Conservation (phyloP, 2,329 filamentous ascomycete species). For the Verticillium isaacii region DNA sequence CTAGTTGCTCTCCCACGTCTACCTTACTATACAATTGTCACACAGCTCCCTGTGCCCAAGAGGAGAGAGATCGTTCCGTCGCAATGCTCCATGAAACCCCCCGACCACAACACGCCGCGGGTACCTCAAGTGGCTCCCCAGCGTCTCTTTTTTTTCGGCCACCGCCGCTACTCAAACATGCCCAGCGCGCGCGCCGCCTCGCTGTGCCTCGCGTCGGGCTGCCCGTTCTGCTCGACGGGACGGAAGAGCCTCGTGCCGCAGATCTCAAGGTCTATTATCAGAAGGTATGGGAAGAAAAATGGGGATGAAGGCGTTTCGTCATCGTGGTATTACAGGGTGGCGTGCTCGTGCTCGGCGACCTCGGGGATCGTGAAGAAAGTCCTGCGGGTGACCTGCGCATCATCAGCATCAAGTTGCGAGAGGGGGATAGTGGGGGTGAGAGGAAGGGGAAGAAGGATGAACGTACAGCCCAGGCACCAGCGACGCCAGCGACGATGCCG, state of each 20-base stretch:
- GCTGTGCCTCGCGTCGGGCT: not conserved
- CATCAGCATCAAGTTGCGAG: not conserved
- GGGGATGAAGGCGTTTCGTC: slow-evolving; percentile 1
- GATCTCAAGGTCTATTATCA: slow-evolving; percentile 1
- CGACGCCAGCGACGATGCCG: slow-evolving; percentile 79
- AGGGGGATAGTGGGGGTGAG: too few relatives aligned
- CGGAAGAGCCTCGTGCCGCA: not conserved
- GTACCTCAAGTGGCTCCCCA: not conserved
- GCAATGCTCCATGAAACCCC: not conserved
- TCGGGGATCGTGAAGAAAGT: slow-evolving; percentile 36
- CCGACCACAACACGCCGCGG: not conserved
- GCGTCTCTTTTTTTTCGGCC: not conserved
- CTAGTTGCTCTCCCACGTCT: not conserved
- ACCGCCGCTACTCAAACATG: not conserved
- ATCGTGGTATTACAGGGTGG: slow-evolving; percentile 11
- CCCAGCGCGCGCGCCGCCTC: not conserved
- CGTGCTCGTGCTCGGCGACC: slow-evolving; percentile 13
- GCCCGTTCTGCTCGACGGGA: not conserved
- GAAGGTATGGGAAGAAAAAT: slow-evolving; percentile 1
- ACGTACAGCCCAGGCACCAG: slow-evolving; percentile 87
- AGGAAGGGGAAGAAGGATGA: not conserved
- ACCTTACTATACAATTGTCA: slow-evolving; percentile 3
- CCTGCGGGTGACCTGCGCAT: slow-evolving; percentile 28
- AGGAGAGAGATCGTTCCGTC: slow-evolving; percentile 4
- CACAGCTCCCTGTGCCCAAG: not conserved